Evolutionary conservation across 139 green algal species (phyloP).

Genomic region (Diplosphaera chodatii): DNA sequence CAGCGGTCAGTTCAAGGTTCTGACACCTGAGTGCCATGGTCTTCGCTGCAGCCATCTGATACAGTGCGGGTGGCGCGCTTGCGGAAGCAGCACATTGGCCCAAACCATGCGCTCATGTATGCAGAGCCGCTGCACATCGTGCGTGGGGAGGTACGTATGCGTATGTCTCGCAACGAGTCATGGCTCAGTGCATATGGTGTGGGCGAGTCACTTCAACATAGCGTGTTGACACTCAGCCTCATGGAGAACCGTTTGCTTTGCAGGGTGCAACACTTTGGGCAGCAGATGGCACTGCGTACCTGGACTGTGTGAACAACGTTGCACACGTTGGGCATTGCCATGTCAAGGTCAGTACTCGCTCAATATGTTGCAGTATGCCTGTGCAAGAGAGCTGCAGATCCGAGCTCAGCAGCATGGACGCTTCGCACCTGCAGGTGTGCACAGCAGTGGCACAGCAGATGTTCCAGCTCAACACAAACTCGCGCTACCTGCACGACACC

Average conservation of each 20-base stretch:
- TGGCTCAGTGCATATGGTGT: no score
- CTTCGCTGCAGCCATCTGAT: background rate
- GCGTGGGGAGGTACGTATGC: constrained; percentile 42
- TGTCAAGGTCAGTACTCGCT: constrained; percentile 16
- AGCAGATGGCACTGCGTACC: constrained; percentile 37
- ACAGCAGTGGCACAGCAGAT: constrained; percentile 51
- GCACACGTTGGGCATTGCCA: constrained; percentile 42
- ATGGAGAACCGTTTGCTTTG: background rate
- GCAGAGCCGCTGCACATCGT: constrained; percentile 52
- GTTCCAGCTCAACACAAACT: constrained; percentile 66
- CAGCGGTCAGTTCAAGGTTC: no score
- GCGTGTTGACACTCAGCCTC: no score
- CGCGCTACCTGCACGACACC: constrained; percentile 58
- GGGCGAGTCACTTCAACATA: no score
- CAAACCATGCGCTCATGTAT: constrained; percentile 37
- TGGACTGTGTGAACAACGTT: constrained; percentile 73
- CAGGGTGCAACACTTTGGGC: background rate
- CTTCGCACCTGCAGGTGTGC: constrained; percentile 42
- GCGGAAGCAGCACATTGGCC: constrained; percentile 16
- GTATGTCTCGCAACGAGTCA: no score
- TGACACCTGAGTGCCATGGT: no score
- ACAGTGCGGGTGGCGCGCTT: background rate
- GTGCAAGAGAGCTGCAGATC: no score
- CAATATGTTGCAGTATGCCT: no score
- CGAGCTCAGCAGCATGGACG: no score